Evolutionary conservation across 2,329 filamentous ascomycete species (phyloP), one percentile per base, ranked within the genome.

Genomic region (Fusarium mangiferae): DNA sequence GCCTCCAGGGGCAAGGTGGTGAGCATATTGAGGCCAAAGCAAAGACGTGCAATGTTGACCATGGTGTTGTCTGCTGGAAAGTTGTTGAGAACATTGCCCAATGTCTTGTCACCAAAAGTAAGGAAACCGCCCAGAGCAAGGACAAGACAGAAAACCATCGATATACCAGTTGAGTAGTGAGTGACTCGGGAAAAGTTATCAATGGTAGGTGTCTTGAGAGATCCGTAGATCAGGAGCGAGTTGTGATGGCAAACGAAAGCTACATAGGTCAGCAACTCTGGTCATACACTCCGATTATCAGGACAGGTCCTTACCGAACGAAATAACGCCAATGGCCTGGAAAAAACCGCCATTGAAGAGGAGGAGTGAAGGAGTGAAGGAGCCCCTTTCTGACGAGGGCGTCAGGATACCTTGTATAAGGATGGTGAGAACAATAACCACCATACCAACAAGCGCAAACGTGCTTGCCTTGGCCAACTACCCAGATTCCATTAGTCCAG

Each of bases 21-120:
- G 78, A 99, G 90, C 96, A 99, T 99, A 87, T 99, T 99, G 75
- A 99, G 89, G 5, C 96, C 96, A 80, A 99, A 98, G 84, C 94
- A 98, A 57, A 99, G 88, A 60, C 96, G 92, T 28, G 96, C 96
- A 66, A 99, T 88, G 83, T 98, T 98, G 80, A 98, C 95, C 90
- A 98, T 92, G 77, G 92, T 88, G 83, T 98, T 98, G 83, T 97
- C 91, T 26, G 91, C 87, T 4, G 95, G 93, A 80, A 99, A 98
- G 85, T 99, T 99, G 87, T 99, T 99, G 78, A 99, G 91, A 59
- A 99, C 94, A 82, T 99, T 99, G 80, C 96, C 96, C 75, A 95
- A 87, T 8, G 96, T 99, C 78, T 92, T 90, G 83, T 96, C 94
- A 72, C 96, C 96, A 80, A 99, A 99, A 24, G 93, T 95, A 48